phyloP scores from a whole-genome alignment of 306 rosid species.

The Medicago ruthenica region DNA sequence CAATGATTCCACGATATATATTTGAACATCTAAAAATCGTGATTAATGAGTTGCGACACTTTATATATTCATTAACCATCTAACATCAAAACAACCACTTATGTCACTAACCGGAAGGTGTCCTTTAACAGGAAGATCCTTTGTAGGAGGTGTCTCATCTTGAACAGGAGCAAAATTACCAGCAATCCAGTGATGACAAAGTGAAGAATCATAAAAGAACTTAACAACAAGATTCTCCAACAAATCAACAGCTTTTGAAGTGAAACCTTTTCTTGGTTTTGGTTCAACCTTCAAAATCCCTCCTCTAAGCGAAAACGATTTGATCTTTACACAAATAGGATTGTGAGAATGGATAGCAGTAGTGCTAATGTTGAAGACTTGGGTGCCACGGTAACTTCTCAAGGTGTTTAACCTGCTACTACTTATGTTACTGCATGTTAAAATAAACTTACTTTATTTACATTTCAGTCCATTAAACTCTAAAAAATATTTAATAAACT shows the following conservation, averaged over 20 bases:
- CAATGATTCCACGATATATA: too few relatives aligned
- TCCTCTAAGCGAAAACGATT: background rate
- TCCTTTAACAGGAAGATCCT: slow-evolving; percentile 68
- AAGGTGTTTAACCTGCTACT: background rate
- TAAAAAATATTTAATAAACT: too few relatives aligned
- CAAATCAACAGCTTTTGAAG: slow-evolving; percentile 62
- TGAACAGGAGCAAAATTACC: slow-evolving; percentile 79
- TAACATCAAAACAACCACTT: too few relatives aligned
- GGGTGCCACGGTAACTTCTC: background rate
- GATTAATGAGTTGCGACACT: too few relatives aligned
- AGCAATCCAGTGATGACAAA: slow-evolving; percentile 70
- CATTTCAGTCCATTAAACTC: too few relatives aligned
- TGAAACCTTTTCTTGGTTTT: slow-evolving; percentile 68
- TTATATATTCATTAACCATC: too few relatives aligned
- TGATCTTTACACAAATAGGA: background rate
- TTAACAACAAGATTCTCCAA: slow-evolving; percentile 77
- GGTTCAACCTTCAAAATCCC: slow-evolving; percentile 65
- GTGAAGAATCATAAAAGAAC: slow-evolving; percentile 67
- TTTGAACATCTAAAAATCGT: too few relatives aligned
- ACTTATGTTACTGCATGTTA: background rate
- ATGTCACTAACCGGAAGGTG: slow-evolving; percentile 72
- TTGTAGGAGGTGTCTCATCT: slow-evolving; percentile 78
- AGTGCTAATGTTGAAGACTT: background rate
- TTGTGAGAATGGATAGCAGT: background rate
- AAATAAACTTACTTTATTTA: too few relatives aligned